Evolutionary conservation across 2,329 filamentous ascomycete genomes (phyloP), one percentile per base, ranked within the genome.

Genomic region (Penicillium frequentans): DNA sequence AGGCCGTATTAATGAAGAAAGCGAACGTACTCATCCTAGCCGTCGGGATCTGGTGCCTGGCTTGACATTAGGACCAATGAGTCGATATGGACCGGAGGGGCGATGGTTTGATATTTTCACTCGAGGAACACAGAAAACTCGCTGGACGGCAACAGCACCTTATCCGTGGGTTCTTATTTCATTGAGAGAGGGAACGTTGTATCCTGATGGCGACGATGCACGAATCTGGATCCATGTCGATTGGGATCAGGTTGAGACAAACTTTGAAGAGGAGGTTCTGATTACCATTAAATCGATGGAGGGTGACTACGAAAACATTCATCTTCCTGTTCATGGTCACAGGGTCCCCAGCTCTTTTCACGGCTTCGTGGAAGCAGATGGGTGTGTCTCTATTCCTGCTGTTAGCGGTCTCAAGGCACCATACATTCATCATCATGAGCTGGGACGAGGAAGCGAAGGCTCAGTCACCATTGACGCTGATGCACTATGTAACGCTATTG

Each of bases 31-130:
- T 1, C 59, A 61, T 39, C 59, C 57, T 3, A 59, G 59, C 37
- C 59, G 59, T 8, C 57, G 57, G 9, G 58, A 62, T 21, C 53
- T 62, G 6, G 49, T 59, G 33, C 57, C 59, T 24, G 57, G 59
- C 16, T 76, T 89, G 3, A 78, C 79, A 0, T 73, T 87, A 3
- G 82, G 83, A 9, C 75, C 81, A 0, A 77, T 89, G 56, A 85
- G 84, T 58, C 83, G 81, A 0, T 88, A 86, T 55, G 84, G 85
- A 1, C 78, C 81, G 0, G 65, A 70, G 1, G 79, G 75, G 0
- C 79, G 86, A 39, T 89, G 83, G 78, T 83, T 89, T 52, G 87
- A 89, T 23, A 75, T 90, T 27, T 90, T 84, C 64, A 81, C 80
- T 7, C 81, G 85, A 3, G 86, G 86, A 14, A 81, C 79, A 0